Base-by-base conservation (phyloP, 2,329 filamentous ascomycete genomes). In the Alternaria sp. region DNA sequence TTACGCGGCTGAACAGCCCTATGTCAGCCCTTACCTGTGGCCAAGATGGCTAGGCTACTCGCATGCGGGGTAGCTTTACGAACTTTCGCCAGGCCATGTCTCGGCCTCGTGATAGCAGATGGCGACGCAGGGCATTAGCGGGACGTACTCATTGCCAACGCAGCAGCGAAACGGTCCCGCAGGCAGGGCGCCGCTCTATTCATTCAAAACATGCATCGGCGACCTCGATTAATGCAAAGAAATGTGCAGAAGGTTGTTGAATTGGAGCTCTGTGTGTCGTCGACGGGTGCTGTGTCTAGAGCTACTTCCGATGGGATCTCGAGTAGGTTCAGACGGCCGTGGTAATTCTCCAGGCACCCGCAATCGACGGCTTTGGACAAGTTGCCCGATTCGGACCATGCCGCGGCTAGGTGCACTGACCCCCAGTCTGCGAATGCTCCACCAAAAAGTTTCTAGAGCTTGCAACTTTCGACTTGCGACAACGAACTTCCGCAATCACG, bases 381-480 rank as follows among this genome's bases (percentile, higher is more conserved):
- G 49, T 52, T 36, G 36, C 36, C 36, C 36, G 36, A 40, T 40
- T 40, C 15, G 8, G 55, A 56, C 26, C 2, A 43, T 57, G 44
- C 58, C 30, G 51, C 30, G 58, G 43, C 51, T 61, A 61, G 58
- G 25, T 32, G 58, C 58, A 61, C 58, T 40, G 58, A 36, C 58
- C 44, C 52, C 28, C 46, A 23, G 9, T 30, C 49, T 25, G 6
- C 9, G 36, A 13, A 52, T 36, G 49, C 59, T 61, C 61, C 59
- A 64, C 65, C 57, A 61, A 66, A 69, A 66, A 52, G 49, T 60
- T 66, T 61, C 50, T 61, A 64, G 51, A 66, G 55, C 51, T 63
- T 62, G 43, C 25, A 56, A 30, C 45, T 55, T 49, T 54, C 46
- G 49, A 40, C 55, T 51, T 47, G 56, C 36, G 46, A 59, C 59